These are phyloP conservation scores for Zygoascus hellenicus DNA, from an alignment of 1,139 yeast genomes.

Conservation along the genomic window DNA sequence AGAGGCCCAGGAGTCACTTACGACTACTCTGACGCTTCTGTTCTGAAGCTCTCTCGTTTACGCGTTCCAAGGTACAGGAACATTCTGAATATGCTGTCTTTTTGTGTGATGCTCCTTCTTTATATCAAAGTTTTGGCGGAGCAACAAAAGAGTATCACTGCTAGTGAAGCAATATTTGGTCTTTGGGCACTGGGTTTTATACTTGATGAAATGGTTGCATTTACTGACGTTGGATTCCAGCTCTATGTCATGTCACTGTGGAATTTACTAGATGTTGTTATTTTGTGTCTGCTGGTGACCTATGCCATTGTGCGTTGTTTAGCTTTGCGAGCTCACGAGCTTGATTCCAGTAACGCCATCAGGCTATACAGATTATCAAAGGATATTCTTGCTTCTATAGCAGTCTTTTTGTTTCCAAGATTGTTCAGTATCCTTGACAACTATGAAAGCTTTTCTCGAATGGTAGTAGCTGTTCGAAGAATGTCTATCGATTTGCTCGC, in stretches of 20 bases:
- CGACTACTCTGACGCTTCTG: slow-evolving; percentile 33
- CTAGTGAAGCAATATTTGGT: slow-evolving; percentile 24
- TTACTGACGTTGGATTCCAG: slow-evolving; percentile 35
- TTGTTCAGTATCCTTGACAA: slow-evolving; percentile 50
- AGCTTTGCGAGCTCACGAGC: slow-evolving; percentile 17
- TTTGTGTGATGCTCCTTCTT: slow-evolving; percentile 31
- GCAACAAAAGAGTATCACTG: slow-evolving; percentile 13
- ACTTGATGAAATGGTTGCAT: slow-evolving; percentile 35
- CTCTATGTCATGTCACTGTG: slow-evolving; percentile 37
- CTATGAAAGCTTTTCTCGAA: slow-evolving; percentile 49
- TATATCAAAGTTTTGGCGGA: slow-evolving; percentile 31
- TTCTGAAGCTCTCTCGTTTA: slow-evolving; percentile 35
- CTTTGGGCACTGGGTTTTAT: slow-evolving; percentile 37
- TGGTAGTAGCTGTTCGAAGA: slow-evolving; percentile 46
- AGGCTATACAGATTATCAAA: slow-evolving; percentile 33
- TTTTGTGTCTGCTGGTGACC: slow-evolving; percentile 28
- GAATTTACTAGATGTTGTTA: slow-evolving; percentile 36
- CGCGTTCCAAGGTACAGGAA: slow-evolving; percentile 39
- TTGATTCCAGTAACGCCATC: slow-evolving; percentile 15
- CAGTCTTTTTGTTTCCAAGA: slow-evolving; percentile 51
- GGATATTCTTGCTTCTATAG: slow-evolving; percentile 44
- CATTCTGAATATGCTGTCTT: slow-evolving; percentile 38
- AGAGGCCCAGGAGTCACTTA: slow-evolving; percentile 37
- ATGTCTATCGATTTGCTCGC: slow-evolving; percentile 54
- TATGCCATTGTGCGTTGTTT: slow-evolving; percentile 26